Conservation (phyloP, 306 rosid genomes). For the Echinosophora koreensis region DNA sequence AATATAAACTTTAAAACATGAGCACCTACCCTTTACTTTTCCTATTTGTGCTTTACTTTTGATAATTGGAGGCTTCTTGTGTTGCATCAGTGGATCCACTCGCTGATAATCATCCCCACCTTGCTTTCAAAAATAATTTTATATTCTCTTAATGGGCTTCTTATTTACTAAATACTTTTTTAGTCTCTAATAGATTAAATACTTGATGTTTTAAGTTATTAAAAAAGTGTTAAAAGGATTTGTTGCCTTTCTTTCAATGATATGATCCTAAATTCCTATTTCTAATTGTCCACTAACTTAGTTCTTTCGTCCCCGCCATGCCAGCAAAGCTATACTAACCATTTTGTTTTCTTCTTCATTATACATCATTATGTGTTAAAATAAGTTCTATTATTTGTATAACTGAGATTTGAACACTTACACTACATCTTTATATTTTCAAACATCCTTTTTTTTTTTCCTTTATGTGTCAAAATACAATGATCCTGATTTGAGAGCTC, state of each 20-base stretch:
- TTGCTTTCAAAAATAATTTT: constrained; percentile 46
- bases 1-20: constrained; percentile 44
- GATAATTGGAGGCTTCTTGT: constrained; percentile 55
- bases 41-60: constrained; percentile 56
- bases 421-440: too few species aligned
- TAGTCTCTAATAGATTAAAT: neutral
- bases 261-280: constrained; percentile 23
- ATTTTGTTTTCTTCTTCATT: constrained; percentile 4
- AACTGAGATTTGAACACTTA: too few species aligned
- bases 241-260: constrained; percentile 42
- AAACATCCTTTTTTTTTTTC: too few species aligned
- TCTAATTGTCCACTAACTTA: constrained; percentile 50
- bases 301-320: constrained; percentile 41
- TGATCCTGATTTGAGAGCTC: constrained; percentile 25
- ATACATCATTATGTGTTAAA: neutral
- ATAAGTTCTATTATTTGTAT: too few species aligned
- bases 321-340: constrained; percentile 42
- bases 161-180: constrained; percentile 16
- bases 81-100: constrained; percentile 65
- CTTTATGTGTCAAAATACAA: constrained; percentile 23
- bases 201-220: constrained; percentile 3
- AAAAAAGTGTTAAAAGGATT: neutral
- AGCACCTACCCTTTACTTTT: constrained; percentile 53
- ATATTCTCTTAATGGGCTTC: constrained; percentile 33
- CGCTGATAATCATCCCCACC: constrained; percentile 53